Conservation (phyloP, 345 rosid genomes). For the thale cress (Arabidopsis thaliana) region DNA sequence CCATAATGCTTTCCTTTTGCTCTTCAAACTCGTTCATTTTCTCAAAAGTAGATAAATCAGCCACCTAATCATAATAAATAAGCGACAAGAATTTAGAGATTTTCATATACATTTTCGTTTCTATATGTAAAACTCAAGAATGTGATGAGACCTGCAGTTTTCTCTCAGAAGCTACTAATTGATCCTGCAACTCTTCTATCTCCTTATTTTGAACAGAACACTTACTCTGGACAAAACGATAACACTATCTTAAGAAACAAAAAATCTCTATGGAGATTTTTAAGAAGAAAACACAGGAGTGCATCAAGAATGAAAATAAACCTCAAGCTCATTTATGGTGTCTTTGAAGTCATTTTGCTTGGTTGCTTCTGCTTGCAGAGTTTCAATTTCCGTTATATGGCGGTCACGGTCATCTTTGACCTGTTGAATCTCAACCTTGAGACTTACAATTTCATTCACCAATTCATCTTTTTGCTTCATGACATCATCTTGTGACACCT, state of each 20-base stretch:
- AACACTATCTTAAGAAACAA: constrained; percentile 24
- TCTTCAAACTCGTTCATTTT: constrained; percentile 72
- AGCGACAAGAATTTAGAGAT: neutral
- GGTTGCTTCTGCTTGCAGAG: constrained; percentile 57
- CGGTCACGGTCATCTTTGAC: constrained; percentile 73
- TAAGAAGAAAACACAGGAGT: neutral
- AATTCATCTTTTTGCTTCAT: constrained; percentile 73
- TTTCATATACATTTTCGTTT: constrained; percentile 6
- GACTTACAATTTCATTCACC: constrained; percentile 67
- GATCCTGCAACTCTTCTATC: constrained; percentile 68
- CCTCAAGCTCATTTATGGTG: constrained; percentile 85
- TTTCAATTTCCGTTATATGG: constrained; percentile 57
- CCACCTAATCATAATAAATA: constrained; percentile 53
- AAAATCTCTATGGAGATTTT: neutral
- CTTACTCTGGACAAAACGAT: constrained; percentile 56
- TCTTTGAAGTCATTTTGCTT: constrained; percentile 69
- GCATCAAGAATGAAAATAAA: constrained; percentile 37
- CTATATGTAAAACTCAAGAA: constrained; percentile 19
- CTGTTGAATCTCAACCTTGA: constrained; percentile 71
- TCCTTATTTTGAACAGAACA: constrained; percentile 72
- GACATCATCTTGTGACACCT: constrained; percentile 84
- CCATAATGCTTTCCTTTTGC: constrained; percentile 66
- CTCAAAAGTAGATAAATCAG: constrained; percentile 78
- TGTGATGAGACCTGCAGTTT: constrained; percentile 64
- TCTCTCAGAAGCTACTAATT: constrained; percentile 67